A percentile compares a stretch with the other conserved stretches of the same genome.
Evolutionary conservation across 2,329 filamentous ascomycete species (phyloP).

Genomic region (Drechmeria coniospora): DNA sequence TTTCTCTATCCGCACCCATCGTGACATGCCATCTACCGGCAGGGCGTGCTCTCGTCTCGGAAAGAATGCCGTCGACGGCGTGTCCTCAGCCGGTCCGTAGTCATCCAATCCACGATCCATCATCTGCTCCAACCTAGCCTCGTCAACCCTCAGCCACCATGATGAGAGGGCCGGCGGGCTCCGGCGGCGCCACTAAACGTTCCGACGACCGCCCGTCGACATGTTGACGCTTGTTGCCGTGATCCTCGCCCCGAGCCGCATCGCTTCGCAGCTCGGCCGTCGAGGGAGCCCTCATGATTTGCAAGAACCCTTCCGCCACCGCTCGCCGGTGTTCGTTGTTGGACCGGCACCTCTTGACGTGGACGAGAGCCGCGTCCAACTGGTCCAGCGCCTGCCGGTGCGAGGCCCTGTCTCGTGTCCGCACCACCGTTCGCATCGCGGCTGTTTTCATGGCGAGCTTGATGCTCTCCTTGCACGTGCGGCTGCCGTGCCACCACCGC

Average conservation of each 20-base stretch:
- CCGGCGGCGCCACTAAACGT: neutral
- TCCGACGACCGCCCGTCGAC: neutral
- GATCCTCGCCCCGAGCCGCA: neutral
- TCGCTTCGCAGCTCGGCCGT: neutral
- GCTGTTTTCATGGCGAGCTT: conserved; percentile 21
- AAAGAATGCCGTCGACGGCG: too few species aligned
- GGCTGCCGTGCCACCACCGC: conserved; percentile 21
- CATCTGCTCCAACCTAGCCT: too few species aligned
- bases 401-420: conserved; percentile 2
- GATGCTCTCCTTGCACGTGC: conserved; percentile 20
- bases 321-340: conserved; percentile 5
- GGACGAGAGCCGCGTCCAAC: conserved; percentile 11
- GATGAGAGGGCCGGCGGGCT: neutral
- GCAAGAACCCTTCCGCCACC: conserved; percentile 9
- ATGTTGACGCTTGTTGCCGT: neutral
- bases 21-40: too few species aligned
- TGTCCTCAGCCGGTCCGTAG: too few species aligned
- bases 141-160: neutral
- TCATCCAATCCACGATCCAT: too few species aligned
- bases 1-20: too few species aligned
- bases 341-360: conserved; percentile 10
- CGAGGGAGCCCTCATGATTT: conserved; percentile 2
- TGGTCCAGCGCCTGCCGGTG: conserved; percentile 11
- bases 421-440: conserved; percentile 10
- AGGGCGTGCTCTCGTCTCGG: too few species aligned